These are phyloP conservation scores for Cladosporium sp. DNA, from an alignment of 2,329 filamentous ascomycete genomes.

Conservation along the genomic window DNA sequence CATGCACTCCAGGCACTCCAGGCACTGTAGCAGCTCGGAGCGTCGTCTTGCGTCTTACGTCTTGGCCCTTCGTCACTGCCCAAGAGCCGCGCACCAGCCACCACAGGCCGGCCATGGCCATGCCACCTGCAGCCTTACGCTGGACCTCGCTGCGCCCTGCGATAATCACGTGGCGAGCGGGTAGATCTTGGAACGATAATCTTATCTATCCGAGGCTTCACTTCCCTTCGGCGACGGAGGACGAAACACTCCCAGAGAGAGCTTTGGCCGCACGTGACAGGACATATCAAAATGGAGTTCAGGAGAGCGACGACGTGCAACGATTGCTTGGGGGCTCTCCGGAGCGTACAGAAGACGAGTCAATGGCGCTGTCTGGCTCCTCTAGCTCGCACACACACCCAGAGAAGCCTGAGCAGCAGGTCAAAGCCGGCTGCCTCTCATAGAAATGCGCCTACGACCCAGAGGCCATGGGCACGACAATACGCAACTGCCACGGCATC, in stretches of 20 bases:
- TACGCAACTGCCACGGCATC: conserved; percentile 43
- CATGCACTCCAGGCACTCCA: neutral
- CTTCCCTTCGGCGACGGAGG: neutral
- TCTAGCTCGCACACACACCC: neutral
- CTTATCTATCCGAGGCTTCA: conserved; percentile 9
- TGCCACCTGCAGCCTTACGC: neutral
- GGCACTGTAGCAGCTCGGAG: neutral
- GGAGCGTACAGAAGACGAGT: neutral
- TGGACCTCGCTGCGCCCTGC: neutral
- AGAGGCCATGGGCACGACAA: neutral
- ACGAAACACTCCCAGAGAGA: neutral
- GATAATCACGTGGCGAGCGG: neutral
- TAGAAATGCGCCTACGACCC: neutral
- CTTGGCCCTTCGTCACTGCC: conserved; percentile 17
- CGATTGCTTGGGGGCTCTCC: conserved; percentile 23
- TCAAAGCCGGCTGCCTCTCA: neutral
- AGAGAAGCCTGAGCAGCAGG: conserved; percentile 12
- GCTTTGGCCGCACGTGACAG: neutral
- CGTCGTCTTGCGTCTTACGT: neutral
- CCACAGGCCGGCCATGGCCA: neutral
- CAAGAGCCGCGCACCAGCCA: neutral
- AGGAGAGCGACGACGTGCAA: conserved; percentile 24
- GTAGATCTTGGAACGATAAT: neutral
- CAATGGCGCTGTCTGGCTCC: conserved; percentile 13
- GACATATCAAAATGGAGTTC: conserved; percentile 25